Evolutionary conservation across 1,284 basidiomycete species (phyloP).

Genomic region (Ustilago trichophora): DNA sequence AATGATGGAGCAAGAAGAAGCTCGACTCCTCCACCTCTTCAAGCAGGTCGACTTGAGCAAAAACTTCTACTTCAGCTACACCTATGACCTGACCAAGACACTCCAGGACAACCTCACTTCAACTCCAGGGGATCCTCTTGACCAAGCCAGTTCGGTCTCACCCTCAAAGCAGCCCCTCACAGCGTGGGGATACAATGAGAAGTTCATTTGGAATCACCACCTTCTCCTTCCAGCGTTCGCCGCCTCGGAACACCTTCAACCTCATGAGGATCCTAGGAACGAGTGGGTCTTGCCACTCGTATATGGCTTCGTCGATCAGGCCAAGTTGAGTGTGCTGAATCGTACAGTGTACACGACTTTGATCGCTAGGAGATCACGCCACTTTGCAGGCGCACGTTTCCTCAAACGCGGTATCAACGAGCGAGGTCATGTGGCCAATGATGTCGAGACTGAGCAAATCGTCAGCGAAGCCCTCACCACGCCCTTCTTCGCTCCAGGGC

Average conservation of each 20-base stretch:
- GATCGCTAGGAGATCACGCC: constrained; percentile 90
- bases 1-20: constrained; percentile 59
- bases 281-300: constrained; percentile 91
- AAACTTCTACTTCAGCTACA: constrained; percentile 98
- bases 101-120: constrained; percentile 89
- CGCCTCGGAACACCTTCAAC: constrained; percentile 37
- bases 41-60: constrained; percentile 97
- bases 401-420: constrained; percentile 94
- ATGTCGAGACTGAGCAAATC: constrained; percentile 99
- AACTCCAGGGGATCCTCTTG: constrained; percentile 32
- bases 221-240: constrained; percentile 76
- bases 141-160: constrained; percentile 63
- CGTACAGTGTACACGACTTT: constrained; percentile 91
- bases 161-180: constrained; percentile 34
- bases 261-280: constrained; percentile 66
- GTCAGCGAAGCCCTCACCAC: constrained; percentile 91
- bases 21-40: constrained; percentile 82
- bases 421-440: constrained; percentile 92
- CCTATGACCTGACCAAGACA: constrained; percentile 95
- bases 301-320: constrained; percentile 97
- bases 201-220: constrained; percentile 96
- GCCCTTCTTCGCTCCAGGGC: constrained; percentile 59
- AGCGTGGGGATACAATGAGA: constrained; percentile 77
- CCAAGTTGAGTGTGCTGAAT: constrained; percentile 90
- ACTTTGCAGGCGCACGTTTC: constrained; percentile 95